Conservation (phyloP, 2,329 filamentous ascomycete genomes). For the Lachnellula hyalina region DNA sequence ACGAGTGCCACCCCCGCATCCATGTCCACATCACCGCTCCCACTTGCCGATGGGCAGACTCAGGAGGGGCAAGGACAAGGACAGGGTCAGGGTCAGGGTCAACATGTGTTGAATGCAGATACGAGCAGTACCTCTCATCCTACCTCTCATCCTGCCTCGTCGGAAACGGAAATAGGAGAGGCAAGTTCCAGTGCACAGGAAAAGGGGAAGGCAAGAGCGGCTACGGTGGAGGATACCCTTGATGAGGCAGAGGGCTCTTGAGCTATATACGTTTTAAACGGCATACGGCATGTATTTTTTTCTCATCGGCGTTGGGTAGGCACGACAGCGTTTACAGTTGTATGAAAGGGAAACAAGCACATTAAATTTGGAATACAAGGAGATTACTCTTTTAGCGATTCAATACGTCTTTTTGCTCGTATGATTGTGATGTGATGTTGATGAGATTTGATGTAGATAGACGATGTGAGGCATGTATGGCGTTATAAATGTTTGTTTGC, state of each 20-base stretch:
- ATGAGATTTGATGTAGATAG: too few relatives aligned
- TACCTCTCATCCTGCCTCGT: background rate
- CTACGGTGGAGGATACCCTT: constrained; percentile 41
- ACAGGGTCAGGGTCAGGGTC: background rate
- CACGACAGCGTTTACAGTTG: background rate
- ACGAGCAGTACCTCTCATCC: background rate
- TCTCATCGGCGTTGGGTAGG: background rate
- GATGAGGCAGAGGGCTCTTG: constrained; percentile 33
- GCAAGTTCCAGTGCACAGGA: constrained; percentile 11
- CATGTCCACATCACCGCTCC: constrained; percentile 3
- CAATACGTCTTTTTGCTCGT: too few relatives aligned
- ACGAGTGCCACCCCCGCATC: constrained; percentile 1
- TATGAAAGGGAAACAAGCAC: background rate
- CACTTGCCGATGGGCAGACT: background rate
- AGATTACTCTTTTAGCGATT: too few relatives aligned
- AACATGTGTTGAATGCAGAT: background rate
- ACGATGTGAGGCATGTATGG: too few relatives aligned
- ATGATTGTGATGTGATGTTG: too few relatives aligned
- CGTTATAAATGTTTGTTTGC: too few relatives aligned
- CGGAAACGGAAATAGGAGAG: constrained; percentile 6
- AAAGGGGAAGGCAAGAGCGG: constrained; percentile 43
- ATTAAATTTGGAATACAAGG: too few relatives aligned
- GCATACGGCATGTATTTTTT: background rate
- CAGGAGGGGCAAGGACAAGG: background rate
- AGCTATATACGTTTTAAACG: background rate